Percentiles rank a stretch among this genome's conserved stretches.
Conservation (phyloP, 2,329 filamentous ascomycete genomes). For the Cadophora sp. region DNA sequence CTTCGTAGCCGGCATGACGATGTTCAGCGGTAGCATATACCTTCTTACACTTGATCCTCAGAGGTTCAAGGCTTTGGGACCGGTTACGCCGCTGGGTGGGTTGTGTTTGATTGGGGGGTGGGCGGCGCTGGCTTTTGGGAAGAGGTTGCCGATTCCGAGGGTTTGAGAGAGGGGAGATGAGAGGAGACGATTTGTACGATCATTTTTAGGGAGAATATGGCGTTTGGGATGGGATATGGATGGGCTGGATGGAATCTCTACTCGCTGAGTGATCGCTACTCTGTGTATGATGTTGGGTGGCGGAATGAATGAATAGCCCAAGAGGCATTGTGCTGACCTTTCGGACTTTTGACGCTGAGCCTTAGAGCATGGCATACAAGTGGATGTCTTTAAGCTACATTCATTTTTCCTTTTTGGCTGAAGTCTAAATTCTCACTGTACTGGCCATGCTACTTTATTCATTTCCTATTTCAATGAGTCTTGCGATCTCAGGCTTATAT, state of each 20-base stretch:
- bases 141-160: slow-evolving; percentile 47
- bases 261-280: background rate
- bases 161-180: slow-evolving; percentile 6
- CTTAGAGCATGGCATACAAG: no score
- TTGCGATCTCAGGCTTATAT: background rate
- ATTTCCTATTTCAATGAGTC: background rate
- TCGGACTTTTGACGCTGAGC: no score
- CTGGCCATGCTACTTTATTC: background rate
- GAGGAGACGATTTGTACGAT: background rate
- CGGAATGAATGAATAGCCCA: background rate
- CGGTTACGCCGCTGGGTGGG: slow-evolving; percentile 70
- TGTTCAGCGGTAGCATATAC: slow-evolving; percentile 73
- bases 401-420: background rate
- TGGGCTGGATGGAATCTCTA: background rate
- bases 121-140: slow-evolving; percentile 40
- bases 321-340: background rate
- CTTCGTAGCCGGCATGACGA: slow-evolving; percentile 70
- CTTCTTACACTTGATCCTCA: slow-evolving; percentile 67
- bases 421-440: background rate
- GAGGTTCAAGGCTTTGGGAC: slow-evolving; percentile 64
- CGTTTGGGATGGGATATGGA: background rate
- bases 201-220: background rate
- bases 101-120: slow-evolving; percentile 69
- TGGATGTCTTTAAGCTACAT: background rate
- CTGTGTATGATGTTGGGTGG: background rate